Percentiles rank a stretch among this genome's conserved stretches.
Evolutionary conservation across 352 stramenopile genomes (phyloP).

Genomic region (Globisporangium cederbergense): DNA sequence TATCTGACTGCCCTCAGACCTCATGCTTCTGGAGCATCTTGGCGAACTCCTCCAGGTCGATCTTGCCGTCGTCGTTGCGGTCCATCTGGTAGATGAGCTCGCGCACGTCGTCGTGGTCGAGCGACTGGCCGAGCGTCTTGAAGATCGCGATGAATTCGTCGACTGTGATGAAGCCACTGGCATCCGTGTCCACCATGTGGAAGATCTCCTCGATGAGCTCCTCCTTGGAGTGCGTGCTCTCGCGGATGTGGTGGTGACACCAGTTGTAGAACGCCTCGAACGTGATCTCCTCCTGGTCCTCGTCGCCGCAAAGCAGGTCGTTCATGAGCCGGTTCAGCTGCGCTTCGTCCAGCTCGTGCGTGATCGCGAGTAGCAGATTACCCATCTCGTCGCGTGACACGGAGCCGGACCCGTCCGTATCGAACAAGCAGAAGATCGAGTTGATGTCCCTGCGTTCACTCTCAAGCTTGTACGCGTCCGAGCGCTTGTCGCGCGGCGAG

Average conservation of each 20-base stretch:
- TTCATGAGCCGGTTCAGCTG: constrained; percentile 60
- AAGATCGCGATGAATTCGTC: constrained; percentile 77
- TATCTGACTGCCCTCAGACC: constrained; percentile 21
- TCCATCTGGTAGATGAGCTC: constrained; percentile 77
- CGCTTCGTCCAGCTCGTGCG: constrained; percentile 54
- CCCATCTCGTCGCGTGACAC: constrained; percentile 65
- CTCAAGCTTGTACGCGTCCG: constrained; percentile 53
- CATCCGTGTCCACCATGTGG: constrained; percentile 61
- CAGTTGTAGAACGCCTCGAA: constrained; percentile 74
- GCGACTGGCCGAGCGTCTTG: constrained; percentile 59
- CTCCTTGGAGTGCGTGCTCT: constrained; percentile 50
- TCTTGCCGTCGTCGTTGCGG: constrained; percentile 70
- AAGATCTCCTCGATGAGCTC: constrained; percentile 69
- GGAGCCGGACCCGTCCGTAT: constrained; percentile 53
- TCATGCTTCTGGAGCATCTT: constrained; percentile 77
- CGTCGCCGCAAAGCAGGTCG: constrained; percentile 39
- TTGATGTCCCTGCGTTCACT: constrained; percentile 68
- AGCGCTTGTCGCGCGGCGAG: constrained; percentile 39
- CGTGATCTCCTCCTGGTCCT: constrained; percentile 40
- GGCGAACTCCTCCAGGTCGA: constrained; percentile 66
- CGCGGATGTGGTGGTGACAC: constrained; percentile 59
- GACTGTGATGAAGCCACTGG: constrained; percentile 61
- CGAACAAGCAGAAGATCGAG: constrained; percentile 69
- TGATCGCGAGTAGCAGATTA: constrained; percentile 53
- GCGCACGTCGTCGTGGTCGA: constrained; percentile 70